A percentile compares a stretch with the other conserved stretches of the same genome.
phyloP scores from a whole-genome alignment of 2,329 filamentous ascomycete genomes.

The Exserohilum rostratum region DNA sequence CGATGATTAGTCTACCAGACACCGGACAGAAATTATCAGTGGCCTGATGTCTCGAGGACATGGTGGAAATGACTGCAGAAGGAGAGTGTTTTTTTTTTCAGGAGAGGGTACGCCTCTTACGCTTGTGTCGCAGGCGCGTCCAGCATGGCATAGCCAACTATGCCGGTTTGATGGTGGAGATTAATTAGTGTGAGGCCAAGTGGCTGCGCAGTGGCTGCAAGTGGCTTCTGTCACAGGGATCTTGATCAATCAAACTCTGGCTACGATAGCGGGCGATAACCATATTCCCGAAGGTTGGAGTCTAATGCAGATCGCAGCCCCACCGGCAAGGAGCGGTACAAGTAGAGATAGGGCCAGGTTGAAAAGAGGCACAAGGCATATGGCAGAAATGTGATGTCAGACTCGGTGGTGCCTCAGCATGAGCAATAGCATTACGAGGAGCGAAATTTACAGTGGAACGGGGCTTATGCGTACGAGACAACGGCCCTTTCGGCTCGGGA shows the following conservation, averaged over 20 bases:
- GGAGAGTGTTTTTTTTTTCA: constrained; percentile 6
- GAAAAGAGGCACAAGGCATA: not conserved
- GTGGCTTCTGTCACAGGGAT: not conserved
- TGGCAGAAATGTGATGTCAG: not conserved
- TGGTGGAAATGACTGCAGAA: not conserved
- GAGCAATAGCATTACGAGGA: constrained; percentile 1
- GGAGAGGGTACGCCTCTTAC: constrained; percentile 3
- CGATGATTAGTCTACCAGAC: not conserved
- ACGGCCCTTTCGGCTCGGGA: constrained; percentile 12
- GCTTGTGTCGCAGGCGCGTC: constrained; percentile 1
- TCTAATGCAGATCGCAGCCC: not conserved
- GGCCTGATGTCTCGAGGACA: constrained; percentile 3
- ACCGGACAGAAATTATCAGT: not conserved
- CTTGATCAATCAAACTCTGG: not conserved
- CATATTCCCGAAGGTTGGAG: not conserved
- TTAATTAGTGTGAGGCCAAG: not conserved
- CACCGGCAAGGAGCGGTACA: not conserved
- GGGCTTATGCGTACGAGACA: constrained; percentile 19
- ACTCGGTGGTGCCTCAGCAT: not conserved
- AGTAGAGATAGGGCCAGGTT: not conserved
- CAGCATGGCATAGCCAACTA: constrained; percentile 3
- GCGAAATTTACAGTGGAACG: constrained; percentile 9
- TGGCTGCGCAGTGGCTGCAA: not conserved
- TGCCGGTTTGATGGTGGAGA: not conserved
- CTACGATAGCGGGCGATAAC: not conserved